phyloP scores from a whole-genome alignment of 169 alveolate species.

The Blepharisma undulans region DNA sequence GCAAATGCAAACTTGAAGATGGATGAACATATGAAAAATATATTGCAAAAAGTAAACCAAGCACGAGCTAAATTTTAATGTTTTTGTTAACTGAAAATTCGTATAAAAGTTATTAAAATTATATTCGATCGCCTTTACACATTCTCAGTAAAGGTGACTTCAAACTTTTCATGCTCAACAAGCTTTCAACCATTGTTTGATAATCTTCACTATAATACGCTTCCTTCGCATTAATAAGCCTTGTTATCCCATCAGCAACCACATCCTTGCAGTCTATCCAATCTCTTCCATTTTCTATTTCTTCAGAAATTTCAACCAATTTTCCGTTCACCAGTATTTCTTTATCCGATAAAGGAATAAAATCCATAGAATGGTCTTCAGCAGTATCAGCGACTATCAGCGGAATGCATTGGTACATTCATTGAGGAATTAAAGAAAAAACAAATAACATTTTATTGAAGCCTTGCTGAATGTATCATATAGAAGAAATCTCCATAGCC shows the following conservation, averaged over 20 bases:
- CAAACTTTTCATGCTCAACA: not conserved
- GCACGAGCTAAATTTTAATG: not conserved
- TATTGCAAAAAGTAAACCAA: conserved; percentile 1
- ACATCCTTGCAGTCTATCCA: not conserved
- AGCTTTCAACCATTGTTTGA: not conserved
- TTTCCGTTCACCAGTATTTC: not conserved
- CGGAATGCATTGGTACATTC: not conserved
- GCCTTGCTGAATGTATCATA: not conserved
- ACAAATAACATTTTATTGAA: not conserved
- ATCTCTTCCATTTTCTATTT: not conserved
- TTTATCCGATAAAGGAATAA: not conserved
- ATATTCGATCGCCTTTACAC: not conserved
- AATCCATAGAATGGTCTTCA: not conserved
- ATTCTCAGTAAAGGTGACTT: not conserved
- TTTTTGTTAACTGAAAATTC: too few relatives aligned
- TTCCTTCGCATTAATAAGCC: not conserved
- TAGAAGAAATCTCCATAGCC: not conserved
- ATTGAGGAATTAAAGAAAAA: not conserved
- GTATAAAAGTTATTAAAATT: too few relatives aligned
- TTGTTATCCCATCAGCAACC: not conserved
- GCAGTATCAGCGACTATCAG: not conserved
- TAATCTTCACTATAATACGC: not conserved
- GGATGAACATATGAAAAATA: conserved; percentile 52
- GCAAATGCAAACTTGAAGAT: conserved; percentile 72
- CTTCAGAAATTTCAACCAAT: not conserved